phyloP scores from a whole-genome alignment of 345 rosid genomes.

The Viola odorata region DNA sequence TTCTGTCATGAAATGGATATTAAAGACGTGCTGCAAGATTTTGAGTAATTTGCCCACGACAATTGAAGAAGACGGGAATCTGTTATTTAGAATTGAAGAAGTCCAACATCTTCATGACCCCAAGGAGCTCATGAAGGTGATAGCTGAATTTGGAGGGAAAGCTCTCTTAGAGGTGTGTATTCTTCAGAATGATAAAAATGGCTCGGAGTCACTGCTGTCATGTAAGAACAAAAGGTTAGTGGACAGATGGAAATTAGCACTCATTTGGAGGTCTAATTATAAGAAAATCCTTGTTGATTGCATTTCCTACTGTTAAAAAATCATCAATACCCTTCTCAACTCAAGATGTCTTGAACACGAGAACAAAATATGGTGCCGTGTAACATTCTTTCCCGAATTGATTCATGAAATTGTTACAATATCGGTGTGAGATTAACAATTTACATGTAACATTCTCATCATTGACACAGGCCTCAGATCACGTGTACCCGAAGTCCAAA shows the following conservation, averaged over 20 bases:
- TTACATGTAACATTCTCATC: too few relatives aligned
- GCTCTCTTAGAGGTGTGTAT: constrained; percentile 30
- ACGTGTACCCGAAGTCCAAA: too few relatives aligned
- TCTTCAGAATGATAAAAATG: constrained; percentile 13
- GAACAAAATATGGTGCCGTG: too few relatives aligned
- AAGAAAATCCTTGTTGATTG: constrained; percentile 54
- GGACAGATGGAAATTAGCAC: constrained; percentile 63
- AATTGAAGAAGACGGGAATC: constrained; percentile 39
- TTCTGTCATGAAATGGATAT: constrained; percentile 46
- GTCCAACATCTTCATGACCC: constrained; percentile 18
- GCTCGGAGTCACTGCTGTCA: constrained; percentile 4
- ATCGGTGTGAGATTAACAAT: too few relatives aligned
- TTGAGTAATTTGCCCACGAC: constrained; percentile 52
- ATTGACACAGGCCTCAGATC: too few relatives aligned
- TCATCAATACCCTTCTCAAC: constrained; percentile 5
- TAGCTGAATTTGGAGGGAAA: constrained; percentile 24
- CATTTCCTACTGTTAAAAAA: constrained; percentile 46
- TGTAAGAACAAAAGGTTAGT: constrained; percentile 30
- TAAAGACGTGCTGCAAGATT: constrained; percentile 33
- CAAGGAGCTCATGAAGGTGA: constrained; percentile 17
- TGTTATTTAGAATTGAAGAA: constrained; percentile 38
- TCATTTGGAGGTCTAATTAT: constrained; percentile 67
- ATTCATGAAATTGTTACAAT: too few relatives aligned
- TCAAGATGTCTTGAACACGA: not conserved
- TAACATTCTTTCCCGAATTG: too few relatives aligned